phyloP scores from a whole-genome alignment of 1,139 yeast genomes.

The Debaryomyces robertsiae region DNA sequence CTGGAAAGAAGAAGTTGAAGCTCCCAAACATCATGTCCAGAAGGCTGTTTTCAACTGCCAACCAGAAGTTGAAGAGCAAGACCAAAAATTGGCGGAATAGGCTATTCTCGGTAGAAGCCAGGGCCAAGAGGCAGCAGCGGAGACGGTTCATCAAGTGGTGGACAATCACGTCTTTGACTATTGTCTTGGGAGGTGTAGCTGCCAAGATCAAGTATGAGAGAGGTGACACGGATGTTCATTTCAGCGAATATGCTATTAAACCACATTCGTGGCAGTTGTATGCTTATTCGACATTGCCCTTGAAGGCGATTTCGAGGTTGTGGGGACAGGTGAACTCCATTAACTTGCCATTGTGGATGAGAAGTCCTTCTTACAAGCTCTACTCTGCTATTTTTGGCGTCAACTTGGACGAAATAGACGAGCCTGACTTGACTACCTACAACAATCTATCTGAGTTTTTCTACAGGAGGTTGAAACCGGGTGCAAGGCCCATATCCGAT shows the following conservation, averaged over 20 bases:
- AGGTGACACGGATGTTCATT: constrained; percentile 33
- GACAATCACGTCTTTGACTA: constrained; percentile 65
- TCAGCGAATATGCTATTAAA: constrained; percentile 49
- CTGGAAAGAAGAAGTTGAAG: constrained; percentile 22
- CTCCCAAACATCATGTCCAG: constrained; percentile 34
- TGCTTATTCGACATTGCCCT: constrained; percentile 86
- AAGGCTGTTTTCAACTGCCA: constrained; percentile 43
- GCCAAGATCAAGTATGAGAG: constrained; percentile 51
- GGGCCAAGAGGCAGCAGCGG: constrained; percentile 46
- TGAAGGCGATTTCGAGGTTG: constrained; percentile 84
- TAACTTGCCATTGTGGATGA: constrained; percentile 83
- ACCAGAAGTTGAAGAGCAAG: constrained; percentile 37
- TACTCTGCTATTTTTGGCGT: constrained; percentile 86
- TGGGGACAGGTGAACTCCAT: constrained; percentile 94
- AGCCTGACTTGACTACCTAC: constrained; percentile 74
- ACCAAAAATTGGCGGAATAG: constrained; percentile 42
- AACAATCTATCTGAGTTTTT: constrained; percentile 88
- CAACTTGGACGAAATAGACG: constrained; percentile 84
- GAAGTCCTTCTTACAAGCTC: constrained; percentile 78
- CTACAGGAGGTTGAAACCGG: constrained; percentile 79
- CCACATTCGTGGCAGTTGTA: constrained; percentile 86
- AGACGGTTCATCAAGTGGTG: constrained; percentile 65
- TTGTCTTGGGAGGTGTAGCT: constrained; percentile 67
- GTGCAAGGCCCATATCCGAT: constrained; percentile 74
- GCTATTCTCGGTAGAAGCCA: constrained; percentile 48